phyloP scores from a whole-genome alignment of 2,329 filamentous ascomycete species.

The Basipetospora chlamydospora region DNA sequence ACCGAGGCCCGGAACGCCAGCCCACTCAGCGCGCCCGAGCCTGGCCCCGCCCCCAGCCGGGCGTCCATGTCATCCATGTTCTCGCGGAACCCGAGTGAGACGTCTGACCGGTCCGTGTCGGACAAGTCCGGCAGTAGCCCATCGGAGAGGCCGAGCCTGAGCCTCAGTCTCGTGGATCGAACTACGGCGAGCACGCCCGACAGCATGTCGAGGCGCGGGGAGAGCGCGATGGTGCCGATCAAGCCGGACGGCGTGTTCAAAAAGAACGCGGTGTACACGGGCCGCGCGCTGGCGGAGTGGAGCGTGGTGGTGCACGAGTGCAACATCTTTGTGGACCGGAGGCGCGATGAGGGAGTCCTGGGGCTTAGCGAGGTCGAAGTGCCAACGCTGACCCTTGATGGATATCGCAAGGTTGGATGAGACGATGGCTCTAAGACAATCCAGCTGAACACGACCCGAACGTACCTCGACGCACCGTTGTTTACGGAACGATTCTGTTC shows the following conservation, averaged over 20 bases:
- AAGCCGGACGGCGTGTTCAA: conserved; percentile 30
- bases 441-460: too few species aligned
- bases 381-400: conserved; percentile 25
- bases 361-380: conserved; percentile 52
- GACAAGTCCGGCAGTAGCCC: not conserved
- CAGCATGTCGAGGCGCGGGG: not conserved
- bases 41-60: conserved; percentile 10
- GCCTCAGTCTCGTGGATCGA: not conserved
- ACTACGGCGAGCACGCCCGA: not conserved
- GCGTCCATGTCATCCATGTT: conserved; percentile 7
- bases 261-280: conserved; percentile 44
- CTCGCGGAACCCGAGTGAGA: not conserved
- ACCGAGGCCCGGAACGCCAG: conserved; percentile 36
- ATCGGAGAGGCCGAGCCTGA: not conserved
- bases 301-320: conserved; percentile 59
- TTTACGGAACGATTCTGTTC: not conserved
- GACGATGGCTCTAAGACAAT: not conserved
- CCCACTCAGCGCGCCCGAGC: conserved; percentile 18
- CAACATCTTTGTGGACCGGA: conserved; percentile 67
- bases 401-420: conserved; percentile 17
- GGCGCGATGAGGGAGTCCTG: conserved; percentile 58
- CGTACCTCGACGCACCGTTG: too few species aligned
- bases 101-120: not conserved
- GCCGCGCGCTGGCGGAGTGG: conserved; percentile 69
- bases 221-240: conserved; percentile 20